phyloP scores from a whole-genome alignment of 208 protist species.

The Herpetomonas tarakana region DNA sequence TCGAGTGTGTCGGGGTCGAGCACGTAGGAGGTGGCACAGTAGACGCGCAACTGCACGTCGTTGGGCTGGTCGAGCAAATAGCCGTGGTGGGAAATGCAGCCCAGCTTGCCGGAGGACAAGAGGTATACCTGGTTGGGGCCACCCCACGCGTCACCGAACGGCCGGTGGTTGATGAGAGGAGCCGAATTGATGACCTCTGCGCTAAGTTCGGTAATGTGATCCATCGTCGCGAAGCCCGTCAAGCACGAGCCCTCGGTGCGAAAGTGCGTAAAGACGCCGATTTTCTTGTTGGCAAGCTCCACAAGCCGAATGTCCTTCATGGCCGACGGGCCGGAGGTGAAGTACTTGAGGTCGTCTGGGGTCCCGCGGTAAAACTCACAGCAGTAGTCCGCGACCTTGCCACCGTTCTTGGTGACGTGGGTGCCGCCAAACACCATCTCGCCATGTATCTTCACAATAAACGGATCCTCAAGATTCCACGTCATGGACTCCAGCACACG shows the following conservation, averaged over 20 bases:
- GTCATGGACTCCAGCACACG: constrained; percentile 6
- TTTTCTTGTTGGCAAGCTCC: constrained; percentile 11
- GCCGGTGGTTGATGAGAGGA: constrained; percentile 17
- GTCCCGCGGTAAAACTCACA: constrained; percentile 22
- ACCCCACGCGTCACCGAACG: constrained; percentile 45
- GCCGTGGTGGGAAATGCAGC: constrained; percentile 47
- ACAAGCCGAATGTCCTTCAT: constrained; percentile 26
- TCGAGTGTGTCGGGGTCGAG: constrained; percentile 38
- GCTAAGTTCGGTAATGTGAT: constrained; percentile 11
- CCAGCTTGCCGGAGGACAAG: constrained; percentile 37
- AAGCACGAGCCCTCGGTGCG: constrained; percentile 25
- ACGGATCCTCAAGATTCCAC: constrained; percentile 22
- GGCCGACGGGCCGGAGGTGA: constrained; percentile 14
- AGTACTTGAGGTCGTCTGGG: constrained; percentile 20
- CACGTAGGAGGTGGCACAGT: constrained; percentile 47
- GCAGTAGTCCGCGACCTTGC: constrained; percentile 17
- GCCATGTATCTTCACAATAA: constrained; percentile 26
- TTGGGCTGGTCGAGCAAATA: constrained; percentile 35
- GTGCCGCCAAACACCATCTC: constrained; percentile 26
- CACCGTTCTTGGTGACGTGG: constrained; percentile 21
- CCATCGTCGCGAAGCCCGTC: constrained; percentile 18
- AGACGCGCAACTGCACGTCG: constrained; percentile 36
- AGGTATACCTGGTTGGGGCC: constrained; percentile 46
- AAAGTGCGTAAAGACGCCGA: constrained; percentile 24
- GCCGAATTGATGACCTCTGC: constrained; percentile 17